Base-by-base conservation (phyloP, 805 yeast genomes). In the Wickerhamiella vanderwaltii region DNA sequence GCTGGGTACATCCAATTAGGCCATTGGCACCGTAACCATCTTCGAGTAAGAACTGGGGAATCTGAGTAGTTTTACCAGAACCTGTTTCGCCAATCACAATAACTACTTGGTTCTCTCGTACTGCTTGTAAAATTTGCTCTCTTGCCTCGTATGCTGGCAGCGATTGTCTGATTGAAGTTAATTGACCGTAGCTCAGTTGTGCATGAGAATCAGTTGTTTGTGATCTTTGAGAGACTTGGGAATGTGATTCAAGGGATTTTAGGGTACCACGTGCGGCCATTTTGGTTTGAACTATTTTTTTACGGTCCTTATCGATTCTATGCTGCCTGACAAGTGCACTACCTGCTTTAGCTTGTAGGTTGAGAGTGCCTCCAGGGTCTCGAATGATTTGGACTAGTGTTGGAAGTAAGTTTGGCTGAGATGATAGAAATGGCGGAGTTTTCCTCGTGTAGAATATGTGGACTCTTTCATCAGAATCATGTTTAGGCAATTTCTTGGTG, bases 61-160 rank as follows among this genome's bases (percentile, higher is more conserved):
- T 57, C 59, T 88, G 98, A 0, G 97, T 88, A 85, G 85, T 75
- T 51, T 78, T 78, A 23, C 86, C 86, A 3, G 84, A 77, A 11
- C 86, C 86, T 0, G 86, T 80, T 50, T 80, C 88, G 36, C 91
- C 88, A 11, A 80, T 85, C 33, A 80, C 69, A 29, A 80, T 77
- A 4, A 79, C 54, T 42, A 80, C 74, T 52, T 77, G 82, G 51
- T 79, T 74, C 3, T 75, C 68, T 13, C 62, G 53, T 6, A 80
- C 65, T 2, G 71, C 62, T 7, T 66, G 51, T 3, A 80, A 55
- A n/a, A 80, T 57, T 30, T 72, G 63, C 0, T 58, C 53, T 18
- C 79, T 59, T 56, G 67, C 69, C 4, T 64, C 51, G 52, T 61
- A 77, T 0, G 79, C 80, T 0, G 91, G 91, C 15, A 80, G 54